A percentile compares a stretch with the other conserved stretches of the same genome.
These are phyloP conservation scores for Xylaria curta DNA, from an alignment of 495 filamentous ascomycete genomes.

Conservation along the genomic window DNA sequence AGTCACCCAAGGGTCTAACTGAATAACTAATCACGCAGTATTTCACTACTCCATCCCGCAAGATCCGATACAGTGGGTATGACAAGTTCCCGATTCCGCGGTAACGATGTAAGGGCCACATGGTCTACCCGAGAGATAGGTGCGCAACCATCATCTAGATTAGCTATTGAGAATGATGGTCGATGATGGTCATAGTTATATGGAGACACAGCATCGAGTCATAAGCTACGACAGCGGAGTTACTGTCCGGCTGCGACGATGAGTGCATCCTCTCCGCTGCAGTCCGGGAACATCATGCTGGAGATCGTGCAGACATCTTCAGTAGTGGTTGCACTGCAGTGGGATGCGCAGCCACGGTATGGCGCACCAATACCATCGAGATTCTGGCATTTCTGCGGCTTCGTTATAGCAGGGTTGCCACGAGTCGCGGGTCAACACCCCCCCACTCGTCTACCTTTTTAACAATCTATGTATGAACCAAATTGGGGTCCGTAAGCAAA, in stretches of 20 bases:
- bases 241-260: constrained; percentile 17
- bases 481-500: constrained; percentile 21
- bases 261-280: constrained; percentile 14
- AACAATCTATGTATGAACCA: constrained; percentile 5
- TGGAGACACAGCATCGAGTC: constrained; percentile 8
- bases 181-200: not conserved
- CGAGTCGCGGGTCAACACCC: constrained; percentile 19
- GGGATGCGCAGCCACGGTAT: constrained; percentile 23
- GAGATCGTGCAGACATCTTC: constrained; percentile 23
- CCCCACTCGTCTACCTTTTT: not conserved
- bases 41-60: constrained; percentile 7
- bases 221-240: constrained; percentile 14
- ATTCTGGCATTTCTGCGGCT: not conserved
- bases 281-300: constrained; percentile 16
- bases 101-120: not conserved
- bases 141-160: not conserved
- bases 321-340: constrained; percentile 23
- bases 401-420: constrained; percentile 23
- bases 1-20: constrained; percentile 2
- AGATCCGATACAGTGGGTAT: constrained; percentile 18
- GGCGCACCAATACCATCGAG: not conserved
- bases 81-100: constrained; percentile 6
- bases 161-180: not conserved
- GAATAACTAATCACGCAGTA: not conserved
- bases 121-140: not conserved